Conservation (phyloP, 2,329 filamentous ascomycete species). For the Seiridium unicorne region DNA sequence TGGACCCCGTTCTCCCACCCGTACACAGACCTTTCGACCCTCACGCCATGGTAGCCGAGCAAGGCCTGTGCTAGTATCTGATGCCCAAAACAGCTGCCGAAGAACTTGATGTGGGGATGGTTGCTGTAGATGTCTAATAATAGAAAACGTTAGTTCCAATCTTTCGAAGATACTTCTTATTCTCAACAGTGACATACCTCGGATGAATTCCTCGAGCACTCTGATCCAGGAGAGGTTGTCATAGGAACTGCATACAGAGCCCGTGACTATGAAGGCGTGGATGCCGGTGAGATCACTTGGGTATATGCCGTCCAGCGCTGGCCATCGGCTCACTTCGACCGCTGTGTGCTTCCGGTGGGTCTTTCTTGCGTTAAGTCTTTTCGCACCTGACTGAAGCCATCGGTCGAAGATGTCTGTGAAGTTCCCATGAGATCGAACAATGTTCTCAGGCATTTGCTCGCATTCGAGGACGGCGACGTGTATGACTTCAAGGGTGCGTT, state of each 20-base stretch:
- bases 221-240: constrained; percentile 10
- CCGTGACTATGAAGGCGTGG: constrained; percentile 10
- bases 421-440: constrained; percentile 2
- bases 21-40: background rate
- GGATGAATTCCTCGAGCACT: background rate
- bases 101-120: constrained; percentile 9
- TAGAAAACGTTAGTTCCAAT: background rate
- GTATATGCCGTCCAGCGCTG: constrained; percentile 4
- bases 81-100: constrained; percentile 12
- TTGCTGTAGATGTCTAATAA: constrained; percentile 6
- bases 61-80: constrained; percentile 10
- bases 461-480: constrained; percentile 12
- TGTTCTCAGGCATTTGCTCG: constrained; percentile 6
- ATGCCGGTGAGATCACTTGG: background rate
- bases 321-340: constrained; percentile 3
- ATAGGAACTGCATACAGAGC: constrained; percentile 8
- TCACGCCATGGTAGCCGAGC: constrained; percentile 3
- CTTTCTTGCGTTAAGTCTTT: background rate
- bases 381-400: constrained; percentile 8
- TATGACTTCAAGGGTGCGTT: background rate
- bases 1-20: constrained; percentile 13
- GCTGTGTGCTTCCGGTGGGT: background rate
- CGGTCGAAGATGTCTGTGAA: constrained; percentile 10
- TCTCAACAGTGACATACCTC: background rate
- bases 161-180: too few relatives aligned